A percentile compares a stretch with the other conserved stretches of the same genome.
Conservation (phyloP, 176 grass and related monocot species). For the Musa acuminata region DNA sequence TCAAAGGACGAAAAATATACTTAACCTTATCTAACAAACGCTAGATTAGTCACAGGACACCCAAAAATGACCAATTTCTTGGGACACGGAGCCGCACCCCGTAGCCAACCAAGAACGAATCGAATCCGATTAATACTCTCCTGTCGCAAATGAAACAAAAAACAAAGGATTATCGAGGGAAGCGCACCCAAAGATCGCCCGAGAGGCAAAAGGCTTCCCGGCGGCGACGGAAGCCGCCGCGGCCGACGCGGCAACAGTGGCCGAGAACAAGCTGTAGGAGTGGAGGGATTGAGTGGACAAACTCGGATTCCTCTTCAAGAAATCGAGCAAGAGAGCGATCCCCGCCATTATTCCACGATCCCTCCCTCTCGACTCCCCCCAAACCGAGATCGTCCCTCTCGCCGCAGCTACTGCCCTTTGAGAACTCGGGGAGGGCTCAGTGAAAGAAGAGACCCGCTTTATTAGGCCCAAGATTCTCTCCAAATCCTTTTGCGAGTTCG, state of each 20-base stretch:
- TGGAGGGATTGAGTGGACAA: constrained; percentile 14
- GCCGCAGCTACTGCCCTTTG: too few relatives aligned
- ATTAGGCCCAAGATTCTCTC: background rate
- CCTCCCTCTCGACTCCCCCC: background rate
- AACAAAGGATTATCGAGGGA: too few relatives aligned
- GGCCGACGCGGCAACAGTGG: constrained; percentile 22
- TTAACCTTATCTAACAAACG: too few relatives aligned
- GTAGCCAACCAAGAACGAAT: background rate
- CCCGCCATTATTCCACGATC: constrained; percentile 19
- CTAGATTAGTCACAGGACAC: too few relatives aligned
- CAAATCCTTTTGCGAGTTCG: background rate
- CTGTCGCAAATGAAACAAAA: too few relatives aligned
- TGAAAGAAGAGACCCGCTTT: too few relatives aligned
- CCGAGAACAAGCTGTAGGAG: constrained; percentile 36
- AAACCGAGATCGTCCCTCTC: too few relatives aligned
- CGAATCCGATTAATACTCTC: background rate
- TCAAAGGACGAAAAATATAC: too few relatives aligned
- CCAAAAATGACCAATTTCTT: too few relatives aligned
- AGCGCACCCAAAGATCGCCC: constrained; percentile 39
- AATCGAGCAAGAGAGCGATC: constrained; percentile 49
- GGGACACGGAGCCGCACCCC: background rate
- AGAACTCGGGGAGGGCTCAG: too few relatives aligned
- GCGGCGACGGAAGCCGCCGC: constrained; percentile 26
- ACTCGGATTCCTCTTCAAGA: constrained; percentile 28
- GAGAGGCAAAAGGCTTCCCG: constrained; percentile 38